These are phyloP conservation scores for Penicillium olsonii DNA, from an alignment of 2,329 filamentous ascomycete species.

Conservation along the genomic window DNA sequence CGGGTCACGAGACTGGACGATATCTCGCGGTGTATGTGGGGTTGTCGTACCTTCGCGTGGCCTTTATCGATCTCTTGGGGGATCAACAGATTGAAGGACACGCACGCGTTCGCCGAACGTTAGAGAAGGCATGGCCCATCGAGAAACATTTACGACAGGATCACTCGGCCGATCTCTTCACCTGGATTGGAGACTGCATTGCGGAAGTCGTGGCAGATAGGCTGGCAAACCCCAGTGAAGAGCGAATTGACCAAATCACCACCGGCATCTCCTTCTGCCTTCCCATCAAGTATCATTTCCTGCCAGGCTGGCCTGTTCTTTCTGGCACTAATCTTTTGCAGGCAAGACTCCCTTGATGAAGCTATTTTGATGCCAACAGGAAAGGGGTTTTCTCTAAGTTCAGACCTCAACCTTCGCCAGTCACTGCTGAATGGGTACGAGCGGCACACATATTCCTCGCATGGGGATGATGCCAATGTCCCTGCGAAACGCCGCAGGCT, in stretches of 20 bases:
- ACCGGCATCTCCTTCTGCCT: conserved; percentile 48
- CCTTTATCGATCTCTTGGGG: conserved; percentile 52
- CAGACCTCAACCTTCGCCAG: conserved; percentile 37
- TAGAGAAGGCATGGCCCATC: conserved; percentile 75
- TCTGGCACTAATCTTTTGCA: conserved; percentile 18
- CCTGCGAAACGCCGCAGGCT: conserved; percentile 31
- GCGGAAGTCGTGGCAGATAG: conserved; percentile 66
- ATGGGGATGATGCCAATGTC: conserved; percentile 23
- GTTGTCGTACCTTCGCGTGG: conserved; percentile 53
- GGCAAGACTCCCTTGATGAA: conserved; percentile 51
- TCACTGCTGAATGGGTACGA: conserved; percentile 39
- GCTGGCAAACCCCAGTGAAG: conserved; percentile 31
- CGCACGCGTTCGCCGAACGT: conserved; percentile 57
- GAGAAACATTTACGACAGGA: conserved; percentile 71
- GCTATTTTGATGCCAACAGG: conserved; percentile 55
- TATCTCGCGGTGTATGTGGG: conserved; percentile 58
- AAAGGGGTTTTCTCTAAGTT: conserved; percentile 50
- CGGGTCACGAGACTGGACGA: conserved; percentile 53
- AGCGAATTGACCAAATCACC: conserved; percentile 34
- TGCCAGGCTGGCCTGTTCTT: neutral
- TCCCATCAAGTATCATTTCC: conserved; percentile 40
- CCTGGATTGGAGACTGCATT: conserved; percentile 74
- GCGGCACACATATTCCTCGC: conserved; percentile 43
- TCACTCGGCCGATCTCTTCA: conserved; percentile 68
- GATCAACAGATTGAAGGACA: conserved; percentile 36